Base-by-base conservation (phyloP, 2,329 filamentous ascomycete genomes). In the Xenoacremonium recifei region DNA sequence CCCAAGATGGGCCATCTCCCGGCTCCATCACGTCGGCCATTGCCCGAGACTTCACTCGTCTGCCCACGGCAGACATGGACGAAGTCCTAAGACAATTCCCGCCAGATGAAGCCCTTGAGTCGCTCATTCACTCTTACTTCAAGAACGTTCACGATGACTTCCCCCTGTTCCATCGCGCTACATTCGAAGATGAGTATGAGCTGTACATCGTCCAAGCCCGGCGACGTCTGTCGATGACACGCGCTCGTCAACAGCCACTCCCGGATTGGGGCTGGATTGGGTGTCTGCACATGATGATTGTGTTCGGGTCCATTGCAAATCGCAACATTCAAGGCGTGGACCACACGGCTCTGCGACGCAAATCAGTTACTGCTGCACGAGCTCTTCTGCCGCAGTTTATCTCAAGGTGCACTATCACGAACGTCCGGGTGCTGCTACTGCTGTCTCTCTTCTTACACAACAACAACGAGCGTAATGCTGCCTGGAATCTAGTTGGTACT, bases 381-480 rank as follows among this genome's bases (percentile, higher is more conserved):
- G 42, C 45, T 0, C 1, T 53, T 0, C 40, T 53, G 0, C 50
- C 51, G 0, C 51, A 53, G 21, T 54, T 53, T 11, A 45, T 53
- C 2, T 49, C 51, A 2, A 53, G 51, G 13, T 53, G 51, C 1
- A 49, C 48, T 1, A 42, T 53, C 3, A 40, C 35, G 0, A 53
- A 53, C 5, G 48, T 54, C 1, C 30, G 50, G 1, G 50, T 53
- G 1, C 7, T 53, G 3, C 1, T 53, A 0, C 12, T 53, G 2
- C 35, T 53, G 27, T 49, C 62, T 1, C 38, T 67, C 1, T 68
- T 66, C 35, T 43, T 67, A 2, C 65, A 68, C 33, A 68, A 68
- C 25, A 63, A 64, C 25, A 65, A 66, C 40, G 65, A 68, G 36
- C 50, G 65, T 6, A 68, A 68, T 21, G 65, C 64, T 2, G 61